Percentiles rank a stretch among this genome's conserved stretches.
Conservation (phyloP, 106 monocot genomes). For the Platanthera guangdongensis region DNA sequence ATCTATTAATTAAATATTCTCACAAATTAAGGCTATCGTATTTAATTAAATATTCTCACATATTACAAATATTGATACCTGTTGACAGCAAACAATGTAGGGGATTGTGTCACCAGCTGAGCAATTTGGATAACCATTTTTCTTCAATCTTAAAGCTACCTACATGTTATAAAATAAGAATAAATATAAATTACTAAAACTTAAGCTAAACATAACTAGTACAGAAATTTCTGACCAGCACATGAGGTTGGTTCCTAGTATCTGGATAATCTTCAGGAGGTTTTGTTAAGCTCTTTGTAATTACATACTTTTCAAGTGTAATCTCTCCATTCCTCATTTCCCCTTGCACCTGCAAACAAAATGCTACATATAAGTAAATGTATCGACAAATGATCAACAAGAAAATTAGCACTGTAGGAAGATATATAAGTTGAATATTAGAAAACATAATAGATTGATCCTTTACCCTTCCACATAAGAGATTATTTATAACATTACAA, state of each 20-base stretch:
- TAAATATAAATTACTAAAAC: background rate
- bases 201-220: background rate
- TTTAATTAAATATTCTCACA: background rate
- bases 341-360: constrained; percentile 55
- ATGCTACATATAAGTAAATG: background rate
- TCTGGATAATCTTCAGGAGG: constrained; percentile 94
- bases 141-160: constrained; percentile 86
- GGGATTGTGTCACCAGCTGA: constrained; percentile 85
- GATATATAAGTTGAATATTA: no score
- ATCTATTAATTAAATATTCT: background rate
- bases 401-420: no score
- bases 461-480: no score
- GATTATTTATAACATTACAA: no score
- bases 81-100: constrained; percentile 82
- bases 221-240: constrained; percentile 47
- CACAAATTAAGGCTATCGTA: background rate
- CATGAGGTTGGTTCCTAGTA: constrained; percentile 93
- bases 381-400: background rate
- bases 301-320: constrained; percentile 74
- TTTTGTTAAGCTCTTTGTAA: constrained; percentile 86
- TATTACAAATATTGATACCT: constrained; percentile 31
- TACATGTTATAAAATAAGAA: constrained; percentile 12
- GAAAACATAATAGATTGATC: no score
- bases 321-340: constrained; percentile 84
- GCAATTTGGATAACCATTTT: constrained; percentile 65